Evolutionary conservation across 768 basidiomycete species (phyloP), one percentile per base, ranked within the genome.

Genomic region (Xerocomellus intermedius): DNA sequence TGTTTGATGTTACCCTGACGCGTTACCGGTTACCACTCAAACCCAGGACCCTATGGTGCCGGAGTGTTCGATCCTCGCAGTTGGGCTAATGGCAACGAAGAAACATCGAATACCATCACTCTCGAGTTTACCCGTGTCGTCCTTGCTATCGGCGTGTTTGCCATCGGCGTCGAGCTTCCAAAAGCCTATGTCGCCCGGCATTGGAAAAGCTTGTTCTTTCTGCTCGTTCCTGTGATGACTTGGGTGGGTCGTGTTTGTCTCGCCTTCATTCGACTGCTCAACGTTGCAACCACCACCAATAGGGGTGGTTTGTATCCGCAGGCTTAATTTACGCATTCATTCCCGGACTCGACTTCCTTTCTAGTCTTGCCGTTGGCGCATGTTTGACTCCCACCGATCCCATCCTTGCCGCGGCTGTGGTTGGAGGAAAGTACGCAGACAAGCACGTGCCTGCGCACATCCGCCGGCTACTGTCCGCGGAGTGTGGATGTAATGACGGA

Each of bases 341-440:
- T 57, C 97, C 97, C 0, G 83, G 85, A 2, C 83, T 98, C 67
- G 84, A 82, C 68, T 98, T 98, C 76, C 81, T 98, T 36, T 90
- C 92, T 7, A 85, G 88, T 49, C 80, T 98, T 58, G 92, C 89
- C 46, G 84, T 98, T 50, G 94, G 91, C 17, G 94, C 97, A 0
- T 94, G 91, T 70, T 82, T 95, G 35, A 96, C 94, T 0, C 93
- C 93, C 1, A 99, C 97, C 13, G 69, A 71, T n/a, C 69, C 69
- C 6, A 71, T 71, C 48, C 65, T 71, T 19, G 69, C 69, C 32
- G 69, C 69, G 33, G 69, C 71, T 9, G 94, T 92, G 33, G 83
- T 92, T 12, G 96, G 96, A 64, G 96, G 96, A 32, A 95, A 91
- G 75, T 99, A 93, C 75, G 97, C 97, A 3, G 91, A 98, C 70